Conservation (phyloP, 2,329 filamentous ascomycete genomes). For the Arthrobotrys entomopaga region DNA sequence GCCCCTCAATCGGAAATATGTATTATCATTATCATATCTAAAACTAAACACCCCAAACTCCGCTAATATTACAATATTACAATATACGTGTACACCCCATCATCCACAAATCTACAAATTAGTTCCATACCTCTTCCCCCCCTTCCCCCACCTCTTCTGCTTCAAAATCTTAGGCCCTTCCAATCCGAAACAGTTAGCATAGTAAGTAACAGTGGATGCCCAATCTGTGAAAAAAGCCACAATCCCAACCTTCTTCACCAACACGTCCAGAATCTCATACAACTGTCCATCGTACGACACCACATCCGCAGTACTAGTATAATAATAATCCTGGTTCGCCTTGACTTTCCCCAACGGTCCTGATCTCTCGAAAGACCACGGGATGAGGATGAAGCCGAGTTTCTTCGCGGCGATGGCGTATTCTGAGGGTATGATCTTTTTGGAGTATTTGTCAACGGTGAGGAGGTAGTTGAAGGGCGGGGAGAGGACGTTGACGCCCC, state of each 20-base stretch:
- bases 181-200: slow-evolving; percentile 74
- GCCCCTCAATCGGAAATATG: too few relatives aligned
- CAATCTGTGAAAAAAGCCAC: slow-evolving; percentile 75
- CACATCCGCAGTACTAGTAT: slow-evolving; percentile 66
- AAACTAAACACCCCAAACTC: not conserved
- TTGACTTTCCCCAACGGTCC: slow-evolving; percentile 69
- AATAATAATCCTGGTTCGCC: slow-evolving; percentile 69
- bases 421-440: slow-evolving; percentile 70
- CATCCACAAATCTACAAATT: slow-evolving; percentile 8
- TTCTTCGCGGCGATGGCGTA: slow-evolving; percentile 72
- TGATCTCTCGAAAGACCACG: slow-evolving; percentile 76
- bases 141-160: slow-evolving; percentile 51
- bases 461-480: slow-evolving; percentile 74
- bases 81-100: too few relatives aligned
- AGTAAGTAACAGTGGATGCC: slow-evolving; percentile 75
- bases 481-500: slow-evolving; percentile 72
- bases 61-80: not conserved
- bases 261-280: slow-evolving; percentile 73
- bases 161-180: slow-evolving; percentile 42
- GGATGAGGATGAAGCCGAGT: slow-evolving; percentile 72
- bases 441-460: slow-evolving; percentile 63
- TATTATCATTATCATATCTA: too few relatives aligned
- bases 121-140: slow-evolving; percentile 33
- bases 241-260: slow-evolving; percentile 71
- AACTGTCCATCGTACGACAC: slow-evolving; percentile 74